Evolutionary conservation across 441 rosid genomes (phyloP).

Genomic region (Bruguiera hainesii): DNA sequence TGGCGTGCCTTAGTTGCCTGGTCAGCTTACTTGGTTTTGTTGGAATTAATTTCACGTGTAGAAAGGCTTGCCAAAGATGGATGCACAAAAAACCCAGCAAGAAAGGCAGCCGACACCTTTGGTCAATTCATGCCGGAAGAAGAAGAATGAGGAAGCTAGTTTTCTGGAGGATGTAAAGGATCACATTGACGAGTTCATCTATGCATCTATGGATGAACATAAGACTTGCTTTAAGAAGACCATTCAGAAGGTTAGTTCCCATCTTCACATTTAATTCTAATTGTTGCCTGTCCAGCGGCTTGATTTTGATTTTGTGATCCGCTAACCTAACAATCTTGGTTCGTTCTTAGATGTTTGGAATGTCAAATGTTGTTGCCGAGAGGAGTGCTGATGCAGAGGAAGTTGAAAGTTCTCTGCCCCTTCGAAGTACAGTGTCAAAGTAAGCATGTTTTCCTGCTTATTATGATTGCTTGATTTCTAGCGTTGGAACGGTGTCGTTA

Average conservation of each 20-base stretch:
- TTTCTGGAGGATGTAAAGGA: constrained; percentile 69
- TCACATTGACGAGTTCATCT: constrained; percentile 69
- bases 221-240: constrained; percentile 63
- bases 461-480: neutral
- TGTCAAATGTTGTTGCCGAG: constrained; percentile 15
- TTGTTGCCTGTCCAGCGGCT: too few relatives aligned
- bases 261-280: too few relatives aligned
- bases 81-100: constrained; percentile 22
- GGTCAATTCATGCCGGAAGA: constrained; percentile 54
- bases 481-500: neutral
- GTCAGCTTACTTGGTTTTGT: too few relatives aligned
- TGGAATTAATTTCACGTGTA: neutral
- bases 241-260: constrained; percentile 47
- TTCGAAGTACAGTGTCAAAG: constrained; percentile 47
- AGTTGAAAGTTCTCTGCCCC: constrained; percentile 61
- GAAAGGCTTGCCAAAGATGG: constrained; percentile 29
- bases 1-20: too few relatives aligned
- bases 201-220: constrained; percentile 74
- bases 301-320: too few relatives aligned
- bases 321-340: constrained; percentile 7
- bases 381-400: constrained; percentile 43
- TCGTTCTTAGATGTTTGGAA: constrained; percentile 48
- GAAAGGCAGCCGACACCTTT: constrained; percentile 28
- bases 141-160: constrained; percentile 54
- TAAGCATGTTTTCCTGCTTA: constrained; percentile 21